These are phyloP conservation scores for Blastomyces gilchristii DNA, from an alignment of 2,329 filamentous ascomycete genomes.

Conservation along the genomic window DNA sequence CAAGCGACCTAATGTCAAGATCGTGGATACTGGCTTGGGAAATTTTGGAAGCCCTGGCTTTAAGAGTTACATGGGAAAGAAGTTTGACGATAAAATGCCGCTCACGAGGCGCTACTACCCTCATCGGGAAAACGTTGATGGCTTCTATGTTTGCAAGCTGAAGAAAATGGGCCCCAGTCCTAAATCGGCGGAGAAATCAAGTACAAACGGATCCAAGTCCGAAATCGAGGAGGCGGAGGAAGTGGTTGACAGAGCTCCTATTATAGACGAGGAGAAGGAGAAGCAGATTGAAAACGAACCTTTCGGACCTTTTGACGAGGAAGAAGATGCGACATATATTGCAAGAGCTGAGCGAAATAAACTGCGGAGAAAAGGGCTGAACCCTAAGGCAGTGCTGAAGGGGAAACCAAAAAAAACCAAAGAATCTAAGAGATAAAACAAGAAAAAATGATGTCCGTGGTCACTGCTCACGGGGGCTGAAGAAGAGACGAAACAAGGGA, in stretches of 20 bases:
- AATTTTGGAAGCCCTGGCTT: slow-evolving; percentile 89
- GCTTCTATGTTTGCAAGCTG: slow-evolving; percentile 97
- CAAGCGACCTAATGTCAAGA: slow-evolving; percentile 83
- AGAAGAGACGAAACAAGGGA: too few species aligned
- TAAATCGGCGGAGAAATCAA: slow-evolving; percentile 19
- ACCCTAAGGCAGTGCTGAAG: slow-evolving; percentile 49
- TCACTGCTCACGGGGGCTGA: too few species aligned
- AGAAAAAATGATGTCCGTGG: slow-evolving; percentile 1
- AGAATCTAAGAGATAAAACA: slow-evolving; percentile 15
- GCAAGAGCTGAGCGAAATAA: slow-evolving; percentile 62
- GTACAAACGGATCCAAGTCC: slow-evolving; percentile 13
- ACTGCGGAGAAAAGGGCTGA: slow-evolving; percentile 62
- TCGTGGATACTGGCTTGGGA: slow-evolving; percentile 77
- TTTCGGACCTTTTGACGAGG: slow-evolving; percentile 66
- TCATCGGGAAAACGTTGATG: slow-evolving; percentile 88
- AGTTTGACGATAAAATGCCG: slow-evolving; percentile 75
- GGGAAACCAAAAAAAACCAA: slow-evolving; percentile 15
- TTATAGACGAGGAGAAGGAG: slow-evolving; percentile 33
- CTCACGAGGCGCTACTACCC: slow-evolving; percentile 80
- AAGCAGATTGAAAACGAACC: slow-evolving; percentile 35
- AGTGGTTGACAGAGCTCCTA: slow-evolving; percentile 59
- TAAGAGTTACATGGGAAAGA: slow-evolving; percentile 80
- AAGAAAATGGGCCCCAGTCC: slow-evolving; percentile 80
- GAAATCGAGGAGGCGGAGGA: slow-evolving; percentile 29
- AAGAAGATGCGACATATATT: slow-evolving; percentile 61